Evolutionary conservation across 176 grass and related monocot species (phyloP), one percentile per base, ranked within the genome.

Genomic region (Oryza meyeriana): DNA sequence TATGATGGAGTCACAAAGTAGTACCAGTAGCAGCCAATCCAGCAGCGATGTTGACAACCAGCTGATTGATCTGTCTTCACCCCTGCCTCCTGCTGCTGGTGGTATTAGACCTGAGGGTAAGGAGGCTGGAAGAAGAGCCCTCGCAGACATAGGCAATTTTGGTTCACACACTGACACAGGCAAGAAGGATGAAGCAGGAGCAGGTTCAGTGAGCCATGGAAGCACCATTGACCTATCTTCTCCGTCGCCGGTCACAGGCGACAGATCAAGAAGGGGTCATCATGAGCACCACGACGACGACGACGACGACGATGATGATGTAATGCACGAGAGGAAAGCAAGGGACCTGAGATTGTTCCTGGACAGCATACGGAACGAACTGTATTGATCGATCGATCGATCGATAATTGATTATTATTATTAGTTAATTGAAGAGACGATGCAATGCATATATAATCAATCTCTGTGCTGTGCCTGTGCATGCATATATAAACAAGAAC

Each of bases 211-310:
- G 31, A 17, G 66, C 11, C 44, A 65, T 59, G 83, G 74, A 12
- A 35, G 81, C 31, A 86, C 85, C 38, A 86, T 94, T 29, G 92
- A 94, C 52, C 42, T 91, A 33, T 91, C 83, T 0, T 91, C 83
- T 16, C 92, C 86, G 28, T 89, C 81, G 1, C 88, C 86, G 18
- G 52, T 14, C 6, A 44, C 70, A 24, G 22, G 6, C 5, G 45
- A 26, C 27, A 76, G 64, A 29, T 59, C 38, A 40, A 40, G 27
- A n/a, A n/a, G n/a, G n/a, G n/a, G 28, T 66, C 24, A 55, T 45
- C 12, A 57, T 41, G 47, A 55, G n/a, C n/a, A n/a, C n/a, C n/a
- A n/a, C n/a, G n/a, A n/a, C n/a, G n/a, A n/a, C n/a, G n/a, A 71
- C 3, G 29, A 20, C 55, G 32, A 55, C 22, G 68, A 68, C 61